Evolutionary conservation across 495 filamentous ascomycete species (phyloP), one percentile per base, ranked within the genome.

Genomic region (Annulohypoxylon moriforme): DNA sequence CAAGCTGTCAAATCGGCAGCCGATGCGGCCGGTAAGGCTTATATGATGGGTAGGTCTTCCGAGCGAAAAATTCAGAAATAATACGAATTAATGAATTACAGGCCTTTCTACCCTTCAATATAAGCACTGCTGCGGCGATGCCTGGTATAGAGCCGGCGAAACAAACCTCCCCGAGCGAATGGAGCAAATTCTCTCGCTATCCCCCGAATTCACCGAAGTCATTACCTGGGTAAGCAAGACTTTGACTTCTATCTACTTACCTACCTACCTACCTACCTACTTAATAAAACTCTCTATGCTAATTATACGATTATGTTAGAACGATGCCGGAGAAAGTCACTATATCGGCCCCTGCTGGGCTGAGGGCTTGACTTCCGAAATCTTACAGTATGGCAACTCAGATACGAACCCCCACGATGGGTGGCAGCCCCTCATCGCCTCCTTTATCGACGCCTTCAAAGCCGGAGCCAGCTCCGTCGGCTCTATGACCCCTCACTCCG

Each of bases 261-360:
- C 31, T 33, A 33, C 31, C 31, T 33, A 33, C 31, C 31, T 8
- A 3, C 31, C 31, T 36, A 14, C 36, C 36, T 14, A 40, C 36
- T n/a, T 14, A 13, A n/a, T 14, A 40, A 40, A 13, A n/a, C 4
- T 14, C 24, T 13, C 24, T 0, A 6, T 3, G 6, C 47, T 72
- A 69, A 67, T 59, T 34, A n/a, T n/a, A 3, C 42, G 33, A 20
- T 1, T 22, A 14, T n/a, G 4, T 14, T n/a, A 69, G 64, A 80
- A 80, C 57, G 76, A 86, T 64, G 81, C 77, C 3, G 81, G 81
- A 36, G 83, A 85, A 63, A 77, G 75, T 60, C 82, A 85, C 63
- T 85, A 86, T 69, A 78, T 85, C 20, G 83, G 83, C 4, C 78
- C 80, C 14, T 72, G 78, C 56, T 85, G 82, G 83, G 31, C 75